phyloP scores from a whole-genome alignment of 2,329 filamentous ascomycete species.

The Diplocarpon rosae region DNA sequence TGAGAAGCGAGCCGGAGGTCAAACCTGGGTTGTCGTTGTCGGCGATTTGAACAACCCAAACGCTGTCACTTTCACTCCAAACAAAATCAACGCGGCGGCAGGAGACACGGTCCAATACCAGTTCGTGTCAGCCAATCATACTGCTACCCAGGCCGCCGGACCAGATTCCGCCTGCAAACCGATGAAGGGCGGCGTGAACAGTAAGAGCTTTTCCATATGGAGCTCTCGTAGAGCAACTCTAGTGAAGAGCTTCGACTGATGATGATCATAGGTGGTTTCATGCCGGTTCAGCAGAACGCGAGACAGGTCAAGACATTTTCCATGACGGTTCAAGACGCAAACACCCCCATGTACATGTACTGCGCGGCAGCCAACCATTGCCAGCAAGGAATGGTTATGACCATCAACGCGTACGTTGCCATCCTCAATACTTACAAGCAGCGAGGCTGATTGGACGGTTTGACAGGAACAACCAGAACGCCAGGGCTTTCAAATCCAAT shows the following conservation, averaged over 20 bases:
- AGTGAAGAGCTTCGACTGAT: too few relatives aligned
- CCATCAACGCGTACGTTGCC: constrained; percentile 2
- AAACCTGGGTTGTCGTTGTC: constrained; percentile 2
- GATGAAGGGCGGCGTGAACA: neutral
- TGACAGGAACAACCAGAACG: too few relatives aligned
- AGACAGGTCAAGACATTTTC: constrained; percentile 1
- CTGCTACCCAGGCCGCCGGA: neutral
- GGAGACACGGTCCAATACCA: constrained; percentile 3
- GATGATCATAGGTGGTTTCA: neutral
- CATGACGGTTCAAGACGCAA: neutral
- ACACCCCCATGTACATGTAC: constrained; percentile 1
- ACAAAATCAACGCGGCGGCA: neutral
- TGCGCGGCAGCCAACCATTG: constrained; percentile 1
- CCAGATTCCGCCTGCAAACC: neutral
- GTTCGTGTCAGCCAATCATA: constrained; percentile 2
- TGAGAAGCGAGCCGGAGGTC: neutral
- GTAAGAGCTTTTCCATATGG: neutral
- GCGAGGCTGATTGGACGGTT: neutral
- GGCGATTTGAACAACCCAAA: neutral
- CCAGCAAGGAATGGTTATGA: constrained; percentile 3
- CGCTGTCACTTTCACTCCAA: constrained; percentile 1
- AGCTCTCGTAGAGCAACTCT: too few relatives aligned
- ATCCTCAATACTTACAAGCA: neutral
- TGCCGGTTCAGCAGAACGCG: neutral
- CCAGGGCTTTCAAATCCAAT: neutral